Conservation (phyloP, 495 filamentous ascomycete species). For the Parachaetomium inaequale region DNA sequence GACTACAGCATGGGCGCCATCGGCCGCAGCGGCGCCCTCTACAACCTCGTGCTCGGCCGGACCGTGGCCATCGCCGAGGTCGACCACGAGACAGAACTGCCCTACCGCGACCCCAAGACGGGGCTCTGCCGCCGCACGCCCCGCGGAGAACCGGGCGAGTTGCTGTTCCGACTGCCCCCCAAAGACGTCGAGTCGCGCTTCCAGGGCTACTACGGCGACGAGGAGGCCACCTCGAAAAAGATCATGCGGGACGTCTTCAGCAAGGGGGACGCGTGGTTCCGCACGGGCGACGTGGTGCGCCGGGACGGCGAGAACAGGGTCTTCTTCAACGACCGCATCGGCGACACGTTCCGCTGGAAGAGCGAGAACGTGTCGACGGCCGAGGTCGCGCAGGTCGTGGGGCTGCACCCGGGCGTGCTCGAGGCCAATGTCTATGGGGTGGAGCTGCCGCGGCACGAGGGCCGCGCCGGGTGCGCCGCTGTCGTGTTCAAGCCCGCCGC, state of each 20-base stretch:
- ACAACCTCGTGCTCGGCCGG: slow-evolving; percentile 49
- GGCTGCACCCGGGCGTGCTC: slow-evolving; percentile 59
- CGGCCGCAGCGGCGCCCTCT: slow-evolving; percentile 68
- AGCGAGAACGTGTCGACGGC: slow-evolving; percentile 86
- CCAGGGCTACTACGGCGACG: slow-evolving; percentile 85
- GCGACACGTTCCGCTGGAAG: slow-evolving; percentile 96
- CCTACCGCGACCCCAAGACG: slow-evolving; percentile 66
- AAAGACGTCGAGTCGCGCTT: slow-evolving; percentile 61
- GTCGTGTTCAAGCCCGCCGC: slow-evolving; percentile 49
- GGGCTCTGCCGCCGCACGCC: slow-evolving; percentile 63
- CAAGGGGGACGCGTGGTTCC: slow-evolving; percentile 84
- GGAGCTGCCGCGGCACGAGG: slow-evolving; percentile 75
- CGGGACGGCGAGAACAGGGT: slow-evolving; percentile 68
- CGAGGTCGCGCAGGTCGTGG: slow-evolving; percentile 73
- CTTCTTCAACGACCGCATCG: slow-evolving; percentile 87
- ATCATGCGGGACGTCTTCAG: slow-evolving; percentile 71
- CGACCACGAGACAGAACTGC: slow-evolving; percentile 67
- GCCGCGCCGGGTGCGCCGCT: slow-evolving; percentile 79
- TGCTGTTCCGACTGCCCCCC: slow-evolving; percentile 70
- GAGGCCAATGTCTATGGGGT: slow-evolving; percentile 93
- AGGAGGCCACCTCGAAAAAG: slow-evolving; percentile 69
- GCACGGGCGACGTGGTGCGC: slow-evolving; percentile 77
- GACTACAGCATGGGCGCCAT: slow-evolving; percentile 75
- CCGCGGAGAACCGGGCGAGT: slow-evolving; percentile 69
- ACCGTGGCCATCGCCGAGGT: slow-evolving; percentile 61